phyloP scores from a whole-genome alignment of 2,329 filamentous ascomycete genomes.

The Chrysoporthe austroafricana region DNA sequence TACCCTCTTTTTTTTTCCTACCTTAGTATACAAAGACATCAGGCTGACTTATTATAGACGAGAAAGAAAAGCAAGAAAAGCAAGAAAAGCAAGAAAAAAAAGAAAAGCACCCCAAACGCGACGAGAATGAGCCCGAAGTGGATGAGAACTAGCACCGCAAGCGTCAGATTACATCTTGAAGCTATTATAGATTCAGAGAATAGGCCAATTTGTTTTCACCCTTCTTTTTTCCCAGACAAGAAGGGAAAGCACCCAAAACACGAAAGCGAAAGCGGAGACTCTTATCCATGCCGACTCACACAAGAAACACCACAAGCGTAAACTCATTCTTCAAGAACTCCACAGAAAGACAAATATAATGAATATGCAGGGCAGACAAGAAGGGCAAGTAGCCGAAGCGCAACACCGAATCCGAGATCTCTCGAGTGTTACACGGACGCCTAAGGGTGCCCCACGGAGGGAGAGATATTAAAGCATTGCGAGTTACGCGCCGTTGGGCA shows the following conservation, averaged over 20 bases:
- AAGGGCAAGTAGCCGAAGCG: slow-evolving; percentile 6
- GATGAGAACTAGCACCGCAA: neutral
- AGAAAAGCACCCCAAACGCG: neutral
- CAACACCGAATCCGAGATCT: neutral
- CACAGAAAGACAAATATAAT: no score
- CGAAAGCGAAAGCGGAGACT: no score
- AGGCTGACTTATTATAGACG: neutral
- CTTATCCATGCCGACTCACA: no score
- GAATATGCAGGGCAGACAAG: neutral
- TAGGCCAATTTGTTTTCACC: neutral
- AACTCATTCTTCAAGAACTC: no score
- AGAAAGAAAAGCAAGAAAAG: neutral
- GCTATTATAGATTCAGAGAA: neutral
- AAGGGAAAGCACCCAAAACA: neutral
- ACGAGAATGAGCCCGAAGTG: neutral
- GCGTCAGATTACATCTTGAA: neutral
- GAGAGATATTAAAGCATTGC: no score
- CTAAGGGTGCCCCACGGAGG: no score
- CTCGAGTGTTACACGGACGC: no score
- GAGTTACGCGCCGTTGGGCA: no score
- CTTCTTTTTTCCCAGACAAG: neutral
- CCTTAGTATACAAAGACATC: neutral
- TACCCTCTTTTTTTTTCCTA: neutral
- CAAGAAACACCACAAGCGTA: no score
- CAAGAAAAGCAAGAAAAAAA: neutral